These are phyloP conservation scores for Cryptosporidium andersoni DNA, from an alignment of 169 alveolate species.

Conservation along the genomic window DNA sequence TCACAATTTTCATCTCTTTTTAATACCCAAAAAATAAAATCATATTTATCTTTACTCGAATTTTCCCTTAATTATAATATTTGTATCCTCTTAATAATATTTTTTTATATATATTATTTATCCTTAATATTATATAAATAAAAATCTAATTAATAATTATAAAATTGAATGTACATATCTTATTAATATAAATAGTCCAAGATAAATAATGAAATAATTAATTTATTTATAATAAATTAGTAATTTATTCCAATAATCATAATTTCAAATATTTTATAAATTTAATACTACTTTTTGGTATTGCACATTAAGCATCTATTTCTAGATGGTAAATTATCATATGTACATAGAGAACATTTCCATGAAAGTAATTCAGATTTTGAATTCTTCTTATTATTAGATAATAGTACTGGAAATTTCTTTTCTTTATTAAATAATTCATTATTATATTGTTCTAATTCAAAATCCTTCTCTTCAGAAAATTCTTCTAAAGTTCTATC, in stretches of 20 bases:
- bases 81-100: background rate
- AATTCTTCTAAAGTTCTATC: too few species aligned
- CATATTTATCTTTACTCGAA: background rate
- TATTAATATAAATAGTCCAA: too few species aligned
- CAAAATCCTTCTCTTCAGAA: too few species aligned
- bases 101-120: background rate
- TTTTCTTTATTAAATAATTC: background rate
- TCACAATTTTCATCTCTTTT: background rate
- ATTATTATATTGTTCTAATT: too few species aligned
- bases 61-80: background rate
- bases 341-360: constrained; percentile 55
- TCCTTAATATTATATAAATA: background rate
- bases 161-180: too few species aligned
- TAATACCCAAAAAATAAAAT: background rate
- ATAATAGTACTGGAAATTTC: constrained; percentile 18
- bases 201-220: too few species aligned
- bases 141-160: too few species aligned
- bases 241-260: background rate
- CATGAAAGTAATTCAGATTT: constrained; percentile 9
- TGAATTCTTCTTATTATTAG: constrained; percentile 3
- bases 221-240: too few species aligned
- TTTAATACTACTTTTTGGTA: constrained; percentile 11
- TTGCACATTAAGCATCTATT: constrained; percentile 58
- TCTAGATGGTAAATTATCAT: constrained; percentile 40
- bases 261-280: background rate